A percentile compares a stretch with the other conserved stretches of the same genome.
Evolutionary conservation across 106 monocot species (phyloP).

Genomic region (Dendrobium officinale): DNA sequence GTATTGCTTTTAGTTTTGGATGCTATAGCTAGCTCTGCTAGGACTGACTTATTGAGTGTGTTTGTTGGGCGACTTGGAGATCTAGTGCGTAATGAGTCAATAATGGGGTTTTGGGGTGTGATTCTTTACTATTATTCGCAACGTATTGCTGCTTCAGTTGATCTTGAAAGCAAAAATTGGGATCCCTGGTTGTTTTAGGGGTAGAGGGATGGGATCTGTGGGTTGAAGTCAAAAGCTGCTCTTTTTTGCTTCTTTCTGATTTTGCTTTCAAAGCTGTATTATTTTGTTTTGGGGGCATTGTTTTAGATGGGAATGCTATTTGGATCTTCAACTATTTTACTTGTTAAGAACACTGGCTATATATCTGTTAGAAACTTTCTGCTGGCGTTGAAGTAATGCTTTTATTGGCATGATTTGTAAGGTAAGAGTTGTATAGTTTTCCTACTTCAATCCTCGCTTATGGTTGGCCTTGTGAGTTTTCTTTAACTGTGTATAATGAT

Average conservation of each 20-base stretch:
- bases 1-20: slow-evolving; percentile 1
- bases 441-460: background rate
- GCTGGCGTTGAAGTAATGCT: background rate
- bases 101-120: background rate
- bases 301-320: background rate
- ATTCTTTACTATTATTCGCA: background rate
- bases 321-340: background rate
- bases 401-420: slow-evolving; percentile 6
- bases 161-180: background rate
- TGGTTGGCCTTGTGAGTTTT: background rate
- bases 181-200: background rate
- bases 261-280: background rate
- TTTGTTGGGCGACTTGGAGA: background rate
- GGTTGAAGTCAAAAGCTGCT: background rate
- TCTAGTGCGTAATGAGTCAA: slow-evolving; percentile 2
- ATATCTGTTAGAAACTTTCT: background rate
- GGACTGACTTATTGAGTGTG: background rate
- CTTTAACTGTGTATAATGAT: background rate
- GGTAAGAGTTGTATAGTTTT: background rate
- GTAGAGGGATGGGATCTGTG: background rate
- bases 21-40: background rate
- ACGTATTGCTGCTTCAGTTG: background rate
- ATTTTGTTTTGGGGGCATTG: background rate
- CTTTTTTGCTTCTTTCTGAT: background rate
- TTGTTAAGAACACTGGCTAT: background rate